phyloP scores from a whole-genome alignment of 768 basidiomycete genomes.

The Suillus americanus region DNA sequence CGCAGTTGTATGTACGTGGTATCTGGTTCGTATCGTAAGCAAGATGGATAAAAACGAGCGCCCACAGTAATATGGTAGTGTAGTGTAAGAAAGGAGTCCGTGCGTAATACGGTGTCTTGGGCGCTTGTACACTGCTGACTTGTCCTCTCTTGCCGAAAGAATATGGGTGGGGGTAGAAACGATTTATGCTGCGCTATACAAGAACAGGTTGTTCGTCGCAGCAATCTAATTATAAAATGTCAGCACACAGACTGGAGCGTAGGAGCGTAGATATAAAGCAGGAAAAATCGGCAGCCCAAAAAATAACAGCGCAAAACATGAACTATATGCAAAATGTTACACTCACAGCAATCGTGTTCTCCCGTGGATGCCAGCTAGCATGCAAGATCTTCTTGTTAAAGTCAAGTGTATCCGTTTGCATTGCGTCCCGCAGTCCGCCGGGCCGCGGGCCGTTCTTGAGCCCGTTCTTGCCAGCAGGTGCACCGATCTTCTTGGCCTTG shows the following conservation, averaged over 20 bases:
- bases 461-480: constrained; percentile 69
- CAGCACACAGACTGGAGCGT: not conserved
- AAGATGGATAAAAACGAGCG: constrained; percentile 22
- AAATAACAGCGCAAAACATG: not conserved
- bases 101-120: constrained; percentile 21
- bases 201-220: constrained; percentile 58
- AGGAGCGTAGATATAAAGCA: constrained; percentile 6
- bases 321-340: not conserved
- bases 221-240: constrained; percentile 62
- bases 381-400: constrained; percentile 98
- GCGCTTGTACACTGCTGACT: constrained; percentile 4
- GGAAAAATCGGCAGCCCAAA: not conserved
- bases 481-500: constrained; percentile 99
- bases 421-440: constrained; percentile 71
- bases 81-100: constrained; percentile 14
- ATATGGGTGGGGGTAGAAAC: not conserved
- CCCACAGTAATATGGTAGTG: constrained; percentile 9
- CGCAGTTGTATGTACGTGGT: constrained; percentile 10
- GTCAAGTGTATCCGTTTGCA: constrained; percentile 84
- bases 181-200: constrained; percentile 40
- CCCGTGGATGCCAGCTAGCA: constrained; percentile 95
- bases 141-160: constrained; percentile 9
- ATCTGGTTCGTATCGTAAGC: constrained; percentile 33
- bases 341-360: constrained; percentile 96
- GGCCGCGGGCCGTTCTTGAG: constrained; percentile 73